Base-by-base conservation (phyloP, 2,329 filamentous ascomycete genomes). In the Salinomyces thailandicus region DNA sequence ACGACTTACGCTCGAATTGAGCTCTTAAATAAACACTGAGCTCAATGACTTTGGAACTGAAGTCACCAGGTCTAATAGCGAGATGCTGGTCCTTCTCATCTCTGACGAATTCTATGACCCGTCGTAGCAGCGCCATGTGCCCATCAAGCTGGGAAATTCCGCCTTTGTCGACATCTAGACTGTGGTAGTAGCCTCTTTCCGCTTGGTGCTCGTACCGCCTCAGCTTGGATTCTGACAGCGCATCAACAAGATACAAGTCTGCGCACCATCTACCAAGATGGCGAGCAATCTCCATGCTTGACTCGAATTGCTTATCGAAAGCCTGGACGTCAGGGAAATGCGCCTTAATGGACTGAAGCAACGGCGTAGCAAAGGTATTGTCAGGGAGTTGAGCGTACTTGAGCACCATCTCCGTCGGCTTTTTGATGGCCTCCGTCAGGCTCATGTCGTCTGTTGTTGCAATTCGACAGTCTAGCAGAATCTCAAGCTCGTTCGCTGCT, bases 231-330 rank as follows among this genome's bases (percentile, higher is more conserved):
- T 44, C 39, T 7, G 45, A 50, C 7, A 56, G 36, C 7, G 43
- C 45, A 20, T 48, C 34, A 8, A 49, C 18, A 5, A 56, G 44
- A 39, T 85, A 78, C 34, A 77, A 69, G 53, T 98, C 86, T 0
- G 85, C 77, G 47, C 82, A 84, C 89, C 91, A 96, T 2, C 71
- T 62, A 1, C 91, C 91, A 3, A 96, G 67, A 28, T 81, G 70
- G 2, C 73, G 70, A 1, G 73, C 75, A 2, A 79, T 73, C 6
- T 70, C 61, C 18, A 65, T 67, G 1, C 82, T 43, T 73, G 79
- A 2, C 60, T 53, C 18, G 87, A 79, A 1, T 77, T 59, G 33
- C 18, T 66, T 69, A 5, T 63, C 54, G 42, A 93, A 61, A 7
- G 63, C 58, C 33, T 62, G 41, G 4, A 77, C 50, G 28, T 75